Evolutionary conservation across 805 yeast species (phyloP).

Genomic region (Lipomyces mesembrius): DNA sequence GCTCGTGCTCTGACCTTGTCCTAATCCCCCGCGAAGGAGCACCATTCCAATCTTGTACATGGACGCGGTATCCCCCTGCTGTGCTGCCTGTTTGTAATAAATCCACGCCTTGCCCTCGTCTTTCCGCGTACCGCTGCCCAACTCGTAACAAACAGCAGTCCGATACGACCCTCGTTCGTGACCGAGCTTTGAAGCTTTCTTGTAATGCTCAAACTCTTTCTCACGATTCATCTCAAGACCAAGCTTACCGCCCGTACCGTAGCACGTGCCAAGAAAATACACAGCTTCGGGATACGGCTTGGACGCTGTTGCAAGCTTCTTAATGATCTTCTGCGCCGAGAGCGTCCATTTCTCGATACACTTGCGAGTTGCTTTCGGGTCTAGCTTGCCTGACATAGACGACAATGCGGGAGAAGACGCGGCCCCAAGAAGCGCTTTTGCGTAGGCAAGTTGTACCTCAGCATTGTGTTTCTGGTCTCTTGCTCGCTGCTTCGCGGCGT

Average conservation of each 20-base stretch:
- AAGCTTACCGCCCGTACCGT: constrained; percentile 54
- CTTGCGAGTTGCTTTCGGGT: constrained; percentile 53
- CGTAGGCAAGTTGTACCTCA: constrained; percentile 64
- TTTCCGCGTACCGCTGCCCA: constrained; percentile 59
- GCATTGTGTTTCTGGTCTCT: constrained; percentile 48
- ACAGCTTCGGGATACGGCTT: constrained; percentile 53
- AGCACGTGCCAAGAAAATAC: constrained; percentile 64
- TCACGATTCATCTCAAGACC: constrained; percentile 60
- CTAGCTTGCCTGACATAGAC: constrained; percentile 48
- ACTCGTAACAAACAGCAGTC: constrained; percentile 71
- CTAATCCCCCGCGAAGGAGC: constrained; percentile 55
- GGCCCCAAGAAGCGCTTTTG: constrained; percentile 60
- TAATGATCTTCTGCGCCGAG: constrained; percentile 64
- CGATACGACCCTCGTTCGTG: constrained; percentile 69
- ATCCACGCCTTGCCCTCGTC: constrained; percentile 55
- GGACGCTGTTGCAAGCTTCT: constrained; percentile 55
- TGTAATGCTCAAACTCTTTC: constrained; percentile 65
- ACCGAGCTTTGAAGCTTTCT: constrained; percentile 60
- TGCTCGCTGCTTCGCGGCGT: constrained; percentile 15
- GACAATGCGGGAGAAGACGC: constrained; percentile 48
- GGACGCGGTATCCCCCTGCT: constrained; percentile 63
- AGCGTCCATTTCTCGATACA: constrained; percentile 61
- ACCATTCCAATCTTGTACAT: constrained; percentile 78
- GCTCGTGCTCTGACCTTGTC: constrained; percentile 49
- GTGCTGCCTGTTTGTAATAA: constrained; percentile 65